A percentile compares a stretch with the other conserved stretches of the same genome.
phyloP scores from a whole-genome alignment of 345 rosid genomes.

The Salix viminalis region DNA sequence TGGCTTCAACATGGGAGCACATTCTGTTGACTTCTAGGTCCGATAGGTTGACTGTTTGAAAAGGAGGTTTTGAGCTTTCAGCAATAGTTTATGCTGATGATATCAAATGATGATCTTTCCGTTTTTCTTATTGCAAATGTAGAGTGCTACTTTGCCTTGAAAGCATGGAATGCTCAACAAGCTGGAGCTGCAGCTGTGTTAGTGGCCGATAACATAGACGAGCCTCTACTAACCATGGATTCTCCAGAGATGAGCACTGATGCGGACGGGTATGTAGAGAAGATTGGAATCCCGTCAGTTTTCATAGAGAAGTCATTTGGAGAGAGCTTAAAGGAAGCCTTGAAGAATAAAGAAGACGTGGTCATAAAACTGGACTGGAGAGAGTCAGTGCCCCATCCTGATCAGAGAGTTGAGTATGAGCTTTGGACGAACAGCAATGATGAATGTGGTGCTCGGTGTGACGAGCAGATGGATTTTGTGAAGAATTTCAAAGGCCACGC shows the following conservation, averaged over 20 bases:
- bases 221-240: slow-evolving; percentile 89
- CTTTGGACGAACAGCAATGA: slow-evolving; percentile 96
- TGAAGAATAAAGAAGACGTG: slow-evolving; percentile 64
- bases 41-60: not conserved
- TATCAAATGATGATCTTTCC: not conserved
- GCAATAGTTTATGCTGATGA: not conserved
- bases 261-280: slow-evolving; percentile 68
- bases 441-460: slow-evolving; percentile 81
- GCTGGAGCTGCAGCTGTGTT: slow-evolving; percentile 92
- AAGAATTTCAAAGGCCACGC: slow-evolving; percentile 88
- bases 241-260: slow-evolving; percentile 62
- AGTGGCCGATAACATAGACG: slow-evolving; percentile 63
- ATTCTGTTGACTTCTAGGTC: not conserved
- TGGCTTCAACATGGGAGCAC: not conserved
- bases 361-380: slow-evolving; percentile 76
- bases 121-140: slow-evolving; percentile 13
- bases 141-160: slow-evolving; percentile 88
- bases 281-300: slow-evolving; percentile 77
- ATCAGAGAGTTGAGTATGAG: slow-evolving; percentile 88
- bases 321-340: slow-evolving; percentile 59
- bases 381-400: slow-evolving; percentile 94
- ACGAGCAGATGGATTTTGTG: slow-evolving; percentile 88
- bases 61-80: not conserved
- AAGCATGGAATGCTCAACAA: slow-evolving; percentile 82
- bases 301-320: slow-evolving; percentile 64